A percentile compares a stretch with the other conserved stretches of the same genome.
Conservation (phyloP, 768 basidiomycete species). For the Tremella yokohamensis region DNA sequence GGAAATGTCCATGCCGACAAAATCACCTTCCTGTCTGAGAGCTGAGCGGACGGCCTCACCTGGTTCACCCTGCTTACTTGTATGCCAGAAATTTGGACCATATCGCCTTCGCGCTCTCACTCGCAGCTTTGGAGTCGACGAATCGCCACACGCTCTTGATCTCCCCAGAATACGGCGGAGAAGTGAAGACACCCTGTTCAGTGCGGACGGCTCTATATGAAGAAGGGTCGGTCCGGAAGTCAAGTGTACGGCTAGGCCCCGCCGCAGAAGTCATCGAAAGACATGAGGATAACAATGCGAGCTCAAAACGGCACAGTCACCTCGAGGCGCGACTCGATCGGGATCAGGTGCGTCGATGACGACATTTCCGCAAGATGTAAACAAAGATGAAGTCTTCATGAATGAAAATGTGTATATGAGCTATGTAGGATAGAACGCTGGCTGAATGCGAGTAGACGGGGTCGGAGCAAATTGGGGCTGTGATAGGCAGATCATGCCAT, state of each 20-base stretch:
- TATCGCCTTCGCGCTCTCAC: slow-evolving; percentile 28
- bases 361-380: not conserved
- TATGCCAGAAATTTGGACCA: slow-evolving; percentile 37
- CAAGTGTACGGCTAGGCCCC: no score
- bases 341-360: no score
- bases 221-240: no score
- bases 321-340: not conserved
- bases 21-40: slow-evolving; percentile 1
- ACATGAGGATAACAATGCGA: not conserved
- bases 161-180: slow-evolving; percentile 42
- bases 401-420: not conserved
- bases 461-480: not conserved
- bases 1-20: slow-evolving; percentile 40
- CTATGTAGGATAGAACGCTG: not conserved
- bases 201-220: slow-evolving; percentile 32
- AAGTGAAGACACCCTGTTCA: slow-evolving; percentile 49
- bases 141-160: slow-evolving; percentile 46
- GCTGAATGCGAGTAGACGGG: not conserved
- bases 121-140: slow-evolving; percentile 39
- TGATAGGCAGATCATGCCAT: not conserved
- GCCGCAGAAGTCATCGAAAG: not conserved
- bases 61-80: not conserved
- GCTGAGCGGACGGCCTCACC: not conserved
- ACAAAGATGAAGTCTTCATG: slow-evolving; percentile 2
- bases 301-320: not conserved